Evolutionary conservation across 352 stramenopile species (phyloP), one percentile per base, ranked within the genome.

Genomic region (Phytophthora vignae): DNA sequence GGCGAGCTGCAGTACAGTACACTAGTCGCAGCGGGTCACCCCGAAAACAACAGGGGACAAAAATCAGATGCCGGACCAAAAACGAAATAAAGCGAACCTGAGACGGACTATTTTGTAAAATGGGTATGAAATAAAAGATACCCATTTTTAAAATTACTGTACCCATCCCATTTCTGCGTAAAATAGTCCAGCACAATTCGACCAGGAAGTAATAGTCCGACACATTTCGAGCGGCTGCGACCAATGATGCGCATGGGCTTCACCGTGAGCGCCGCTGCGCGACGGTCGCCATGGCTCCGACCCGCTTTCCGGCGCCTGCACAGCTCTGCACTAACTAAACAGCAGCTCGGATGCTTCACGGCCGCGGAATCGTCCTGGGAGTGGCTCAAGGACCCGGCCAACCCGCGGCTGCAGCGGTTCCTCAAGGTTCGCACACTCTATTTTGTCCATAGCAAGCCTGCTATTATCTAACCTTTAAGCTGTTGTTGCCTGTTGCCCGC

Each of bases 401-500:
- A 87, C 53, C 75, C 80, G n/a, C 75, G 79, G 2, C 44, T 94
- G 59, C 71, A 85, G 33, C 80, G 82, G 9, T 89, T 92, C 61
- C 71, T 94, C 56, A 74, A 92, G 82, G 85, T 91, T 61, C 14
- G 2, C 12, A 49, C 12, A 22, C 4, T 49, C 1, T 11, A 21
- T 49, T 22, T 49, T 49, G 4, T 15, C 40, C 21, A 6, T 42
- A 21, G 40, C 40, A 19, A 17, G 5, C 36, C 11, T 42, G 36
- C 36, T 6, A 17, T 42, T 42, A 15, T 49, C 40, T 21, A 49
- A 49, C 40, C 40, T 54, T 49, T 7, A 11, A 11, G 14, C 42
- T 53, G 33, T 54, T 70, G 27, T 36, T 46, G 50, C 50, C 36
- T 61, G 65, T 54, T 55, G 14, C 25, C 21, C 2, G 40, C 56